Conservation (phyloP, 164 flowering plant genomes). For the Protea cynaroides region DNA sequence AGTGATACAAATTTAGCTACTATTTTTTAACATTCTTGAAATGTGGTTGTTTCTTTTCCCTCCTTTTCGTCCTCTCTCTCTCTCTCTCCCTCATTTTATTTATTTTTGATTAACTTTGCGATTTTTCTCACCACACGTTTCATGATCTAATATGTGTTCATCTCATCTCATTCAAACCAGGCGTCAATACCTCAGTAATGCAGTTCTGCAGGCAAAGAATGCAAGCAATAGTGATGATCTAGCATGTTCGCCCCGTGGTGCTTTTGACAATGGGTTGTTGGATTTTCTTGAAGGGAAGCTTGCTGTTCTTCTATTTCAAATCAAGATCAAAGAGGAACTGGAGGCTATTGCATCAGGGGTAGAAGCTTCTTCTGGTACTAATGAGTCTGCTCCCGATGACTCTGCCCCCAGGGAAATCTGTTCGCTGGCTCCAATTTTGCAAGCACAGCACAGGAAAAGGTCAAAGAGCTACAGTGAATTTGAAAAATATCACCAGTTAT, state of each 20-base stretch:
- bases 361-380: constrained; percentile 34
- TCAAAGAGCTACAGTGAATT: constrained; percentile 75
- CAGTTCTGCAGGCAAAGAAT: constrained; percentile 94
- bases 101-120: no score
- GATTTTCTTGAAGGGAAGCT: constrained; percentile 97
- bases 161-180: constrained; percentile 32
- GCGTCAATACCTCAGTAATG: constrained; percentile 89
- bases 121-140: no score
- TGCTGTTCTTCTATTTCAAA: constrained; percentile 87
- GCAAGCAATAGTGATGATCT: constrained; percentile 49
- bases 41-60: no score
- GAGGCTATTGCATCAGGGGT: constrained; percentile 56
- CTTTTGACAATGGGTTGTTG: constrained; percentile 66
- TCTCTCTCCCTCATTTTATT: no score
- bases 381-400: constrained; percentile 43
- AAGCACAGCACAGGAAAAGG: constrained; percentile 53
- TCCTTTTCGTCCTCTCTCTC: no score
- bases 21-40: no score
- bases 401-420: constrained; percentile 27
- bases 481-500: constrained; percentile 90
- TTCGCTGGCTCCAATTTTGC: constrained; percentile 34
- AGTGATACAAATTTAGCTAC: no score
- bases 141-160: no score
- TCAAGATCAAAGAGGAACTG: constrained; percentile 76
- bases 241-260: constrained; percentile 41